Percentiles rank a stretch among this genome's conserved stretches.
Evolutionary conservation across 768 basidiomycete species (phyloP).

Genomic region (Suillus occidentalis): DNA sequence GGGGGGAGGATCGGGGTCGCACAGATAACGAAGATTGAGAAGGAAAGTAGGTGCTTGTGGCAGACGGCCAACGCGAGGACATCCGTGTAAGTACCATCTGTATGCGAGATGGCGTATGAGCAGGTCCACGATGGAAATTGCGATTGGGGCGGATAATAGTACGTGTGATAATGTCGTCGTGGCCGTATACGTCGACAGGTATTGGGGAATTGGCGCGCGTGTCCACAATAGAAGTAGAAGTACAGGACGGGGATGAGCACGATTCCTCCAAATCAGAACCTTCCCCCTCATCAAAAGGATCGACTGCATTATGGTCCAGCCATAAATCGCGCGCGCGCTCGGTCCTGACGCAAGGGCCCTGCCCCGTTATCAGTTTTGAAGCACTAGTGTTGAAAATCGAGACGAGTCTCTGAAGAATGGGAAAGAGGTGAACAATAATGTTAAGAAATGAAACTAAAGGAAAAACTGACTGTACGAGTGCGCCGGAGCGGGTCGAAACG

Average conservation of each 20-base stretch:
- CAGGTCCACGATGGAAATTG: too few relatives aligned
- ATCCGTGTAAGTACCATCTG: too few relatives aligned
- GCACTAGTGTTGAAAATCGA: conserved; percentile 12
- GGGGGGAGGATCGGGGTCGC: neutral
- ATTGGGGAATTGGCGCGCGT: too few relatives aligned
- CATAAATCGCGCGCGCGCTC: conserved; percentile 14
- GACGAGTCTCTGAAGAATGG: conserved; percentile 19
- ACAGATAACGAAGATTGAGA: conserved; percentile 16
- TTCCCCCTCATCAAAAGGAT: conserved; percentile 20
- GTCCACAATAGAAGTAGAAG: neutral
- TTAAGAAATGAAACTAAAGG: neutral
- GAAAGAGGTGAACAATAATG: conserved; percentile 18
- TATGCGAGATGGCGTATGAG: too few relatives aligned
- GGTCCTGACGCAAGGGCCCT: conserved; percentile 17
- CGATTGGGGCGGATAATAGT: too few relatives aligned
- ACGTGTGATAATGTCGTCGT: too few relatives aligned
- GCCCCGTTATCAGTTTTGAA: conserved; percentile 25
- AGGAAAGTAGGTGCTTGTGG: too few relatives aligned
- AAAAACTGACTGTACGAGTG: conserved; percentile 21
- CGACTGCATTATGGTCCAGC: conserved; percentile 34
- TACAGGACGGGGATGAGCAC: neutral
- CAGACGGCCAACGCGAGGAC: too few relatives aligned
- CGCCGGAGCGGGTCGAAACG: neutral
- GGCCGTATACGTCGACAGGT: too few relatives aligned
- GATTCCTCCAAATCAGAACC: neutral